Base-by-base conservation (phyloP, 495 filamentous ascomycete species). In the Hapsidospora chrysogenum region DNA sequence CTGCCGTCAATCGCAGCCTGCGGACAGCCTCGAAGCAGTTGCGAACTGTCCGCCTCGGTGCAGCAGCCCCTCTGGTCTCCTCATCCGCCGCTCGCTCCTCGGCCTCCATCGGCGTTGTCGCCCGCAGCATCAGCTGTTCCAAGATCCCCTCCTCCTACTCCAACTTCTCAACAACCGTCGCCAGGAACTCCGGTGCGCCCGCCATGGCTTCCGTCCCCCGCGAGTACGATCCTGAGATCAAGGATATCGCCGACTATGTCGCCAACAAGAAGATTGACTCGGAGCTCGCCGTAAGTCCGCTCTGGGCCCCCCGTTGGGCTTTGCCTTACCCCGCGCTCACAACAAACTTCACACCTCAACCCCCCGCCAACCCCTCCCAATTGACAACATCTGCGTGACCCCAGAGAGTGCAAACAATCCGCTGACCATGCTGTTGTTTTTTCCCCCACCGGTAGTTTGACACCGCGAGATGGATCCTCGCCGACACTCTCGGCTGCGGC, bases 401-500 rank as follows among this genome's bases (percentile, higher is more conserved):
- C 10, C 11, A 11, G 27, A 32, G 16, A 2, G 6, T 4, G 30
- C 10, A 9, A 8, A 31, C 15, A 31, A 3, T 17, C 17, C 0
- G 14, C n/a, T 17, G 29, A 17, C 29, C n/a, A 5, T 8, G 11
- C 16, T 29, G 8, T 21, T 43, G 35, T 33, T 27, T 39, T 27
- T 29, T 34, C 31, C 23, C 26, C 25, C 17, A 9, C 17, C 9
- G 26, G 15, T 52, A 96, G 87, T 92, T 78, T 47, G 87, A 96
- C 56, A 96, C 87, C 16, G 83, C 83, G 34, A 72, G 81, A 52
- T 76, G 83, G 53, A 80, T 86, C 17, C 80, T 89, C 61, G 72
- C 96, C 42, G 89, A 97, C 57, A 97, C 92, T 22, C 72, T 97
- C 7, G 89, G 89, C 48, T 97, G 89, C 56, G 89, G 89, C 42